phyloP scores from a whole-genome alignment of 805 yeast species.

The Metschnikowia kofuensis region DNA sequence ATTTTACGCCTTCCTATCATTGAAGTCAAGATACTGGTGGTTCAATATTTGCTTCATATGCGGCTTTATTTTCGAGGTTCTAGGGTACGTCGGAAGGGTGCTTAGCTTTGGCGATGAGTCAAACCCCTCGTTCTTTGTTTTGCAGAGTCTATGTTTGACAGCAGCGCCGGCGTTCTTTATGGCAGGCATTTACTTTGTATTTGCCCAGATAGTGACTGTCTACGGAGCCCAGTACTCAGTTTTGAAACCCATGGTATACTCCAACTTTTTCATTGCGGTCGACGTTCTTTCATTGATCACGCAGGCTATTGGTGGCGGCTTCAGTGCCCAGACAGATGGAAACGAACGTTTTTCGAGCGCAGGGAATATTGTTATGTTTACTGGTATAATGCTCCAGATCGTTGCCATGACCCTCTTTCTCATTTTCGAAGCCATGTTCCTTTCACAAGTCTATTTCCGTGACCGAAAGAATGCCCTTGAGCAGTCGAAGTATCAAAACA shows the following conservation, averaged over 20 bases:
- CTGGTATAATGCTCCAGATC: constrained; percentile 33
- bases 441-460: constrained; percentile 29
- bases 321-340: constrained; percentile 12
- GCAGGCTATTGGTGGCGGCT: constrained; percentile 41
- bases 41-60: constrained; percentile 35
- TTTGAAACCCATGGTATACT: constrained; percentile 41
- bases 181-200: constrained; percentile 40
- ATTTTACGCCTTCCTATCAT: constrained; percentile 25
- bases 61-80: constrained; percentile 35
- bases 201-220: constrained; percentile 39
- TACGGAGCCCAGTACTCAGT: constrained; percentile 36
- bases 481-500: constrained; percentile 9
- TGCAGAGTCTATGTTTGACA: constrained; percentile 35
- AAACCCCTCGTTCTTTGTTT: constrained; percentile 20
- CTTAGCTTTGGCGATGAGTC: constrained; percentile 25
- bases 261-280: constrained; percentile 36
- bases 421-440: constrained; percentile 29
- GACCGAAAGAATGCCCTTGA: constrained; percentile 13
- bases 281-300: constrained; percentile 36
- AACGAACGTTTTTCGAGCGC: constrained; percentile 19
- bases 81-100: constrained; percentile 38
- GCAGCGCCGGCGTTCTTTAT: constrained; percentile 41
- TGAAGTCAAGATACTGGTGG: constrained; percentile 38
- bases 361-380: constrained; percentile 36
- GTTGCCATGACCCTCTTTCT: neutral